Base-by-base conservation (phyloP, 805 yeast species). In the Pichia phayaonensis region DNA sequence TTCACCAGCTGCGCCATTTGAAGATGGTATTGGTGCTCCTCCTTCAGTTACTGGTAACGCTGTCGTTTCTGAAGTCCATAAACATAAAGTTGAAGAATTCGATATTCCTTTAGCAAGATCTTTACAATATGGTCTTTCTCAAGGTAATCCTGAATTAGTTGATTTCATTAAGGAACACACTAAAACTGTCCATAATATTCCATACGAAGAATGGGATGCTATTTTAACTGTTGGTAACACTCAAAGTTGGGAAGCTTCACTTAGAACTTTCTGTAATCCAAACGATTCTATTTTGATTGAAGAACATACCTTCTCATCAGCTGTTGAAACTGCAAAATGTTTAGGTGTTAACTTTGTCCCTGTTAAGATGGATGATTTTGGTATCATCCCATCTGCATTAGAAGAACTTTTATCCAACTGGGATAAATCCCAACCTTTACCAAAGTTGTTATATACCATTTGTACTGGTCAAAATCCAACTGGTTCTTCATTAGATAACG, bases 401-500 rank as follows among this genome's bases (percentile, higher is more conserved):
- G 83, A 72, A 7, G 71, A 72, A 42, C 56, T 75, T 42, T 73
- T 88, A 58, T 73, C 71, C 43, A 73, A 75, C 57, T 89, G 94
- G 94, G 76, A 74, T 48, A 48, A 59, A 40, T 59, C 68, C 26
- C 73, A 68, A 39, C 77, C 79, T 52, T 81, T 81, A 68, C 98
- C 98, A 58, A 89, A 85, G 68, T 72, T 92, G 53, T 74, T 92
- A 59, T 94, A 94, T 79, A 83, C 94, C 40, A 88, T 92, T 60
- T 84, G 94, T 57, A 94, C 98, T 10, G 99, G 99, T 55, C 98
- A 94, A 73, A 92, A 92, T 76, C 99, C 99, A 56, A 90, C 97
- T 20, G 99, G 99, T 39, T 83, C 95, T 4, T 86, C 89, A 23
- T 73, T 94, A 61, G 73, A 84, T 36, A 70, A 62, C 26, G 90